Conservation (phyloP, 805 yeast genomes). For the Starmerella asiatica region DNA sequence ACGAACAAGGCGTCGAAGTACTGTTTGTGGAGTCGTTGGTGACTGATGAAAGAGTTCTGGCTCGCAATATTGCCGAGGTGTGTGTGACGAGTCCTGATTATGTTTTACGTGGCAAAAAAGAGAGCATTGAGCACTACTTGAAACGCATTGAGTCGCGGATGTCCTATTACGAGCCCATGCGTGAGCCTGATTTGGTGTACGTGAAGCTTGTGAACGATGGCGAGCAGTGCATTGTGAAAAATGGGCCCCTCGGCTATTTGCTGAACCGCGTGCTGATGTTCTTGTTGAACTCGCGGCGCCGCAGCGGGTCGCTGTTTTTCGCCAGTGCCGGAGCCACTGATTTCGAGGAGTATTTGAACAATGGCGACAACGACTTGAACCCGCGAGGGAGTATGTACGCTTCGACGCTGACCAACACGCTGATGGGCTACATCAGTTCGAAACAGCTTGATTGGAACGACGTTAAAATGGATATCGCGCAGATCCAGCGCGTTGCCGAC, state of each 20-base stretch:
- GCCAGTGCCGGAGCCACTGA: slow-evolving; percentile 41
- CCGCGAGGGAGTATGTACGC: slow-evolving; percentile 62
- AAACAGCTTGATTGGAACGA: slow-evolving; percentile 17
- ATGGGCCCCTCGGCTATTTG: slow-evolving; percentile 75
- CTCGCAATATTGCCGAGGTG: slow-evolving; percentile 72
- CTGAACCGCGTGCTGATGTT: slow-evolving; percentile 84
- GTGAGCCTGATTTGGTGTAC: slow-evolving; percentile 48
- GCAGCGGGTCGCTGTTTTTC: slow-evolving; percentile 80
- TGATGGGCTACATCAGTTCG: slow-evolving; percentile 30
- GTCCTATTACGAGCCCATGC: slow-evolving; percentile 61
- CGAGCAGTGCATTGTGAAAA: slow-evolving; percentile 62
- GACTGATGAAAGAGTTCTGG: slow-evolving; percentile 54
- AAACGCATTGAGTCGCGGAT: slow-evolving; percentile 55
- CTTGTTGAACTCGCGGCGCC: slow-evolving; percentile 78
- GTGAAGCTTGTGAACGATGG: slow-evolving; percentile 87
- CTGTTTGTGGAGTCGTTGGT: slow-evolving; percentile 80
- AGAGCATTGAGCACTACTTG: slow-evolving; percentile 66
- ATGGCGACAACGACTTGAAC: slow-evolving; percentile 71
- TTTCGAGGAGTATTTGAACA: slow-evolving; percentile 41
- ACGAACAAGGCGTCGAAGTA: slow-evolving; percentile 51
- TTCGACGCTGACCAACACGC: slow-evolving; percentile 43
- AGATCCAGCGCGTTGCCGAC: slow-evolving; percentile 17
- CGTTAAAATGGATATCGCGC: slow-evolving; percentile 12
- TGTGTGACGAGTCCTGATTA: slow-evolving; percentile 74
- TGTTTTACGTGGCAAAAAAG: slow-evolving; percentile 53